Evolutionary conservation across 768 basidiomycete genomes (phyloP).

Genomic region (Hericium coralloides): DNA sequence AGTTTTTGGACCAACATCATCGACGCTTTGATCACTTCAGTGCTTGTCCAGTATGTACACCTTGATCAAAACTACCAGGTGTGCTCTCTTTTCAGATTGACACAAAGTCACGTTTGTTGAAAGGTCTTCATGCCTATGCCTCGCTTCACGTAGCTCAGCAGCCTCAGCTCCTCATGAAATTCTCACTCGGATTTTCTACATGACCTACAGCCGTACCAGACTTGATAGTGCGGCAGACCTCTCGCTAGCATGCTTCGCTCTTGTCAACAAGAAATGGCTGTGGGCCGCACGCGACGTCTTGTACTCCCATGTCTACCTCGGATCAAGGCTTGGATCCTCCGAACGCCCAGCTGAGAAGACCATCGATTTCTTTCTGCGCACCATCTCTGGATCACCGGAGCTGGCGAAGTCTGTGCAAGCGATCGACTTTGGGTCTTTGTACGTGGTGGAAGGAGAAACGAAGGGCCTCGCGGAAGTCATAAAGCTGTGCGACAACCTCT

Average conservation of each 20-base stretch:
- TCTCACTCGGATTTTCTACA: too few species aligned
- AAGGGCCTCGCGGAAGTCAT: background rate
- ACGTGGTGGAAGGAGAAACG: background rate
- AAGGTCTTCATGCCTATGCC: too few species aligned
- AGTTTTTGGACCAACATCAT: too few species aligned
- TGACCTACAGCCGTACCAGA: too few species aligned
- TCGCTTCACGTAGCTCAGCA: too few species aligned
- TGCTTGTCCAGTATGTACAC: too few species aligned
- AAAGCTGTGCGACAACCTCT: background rate
- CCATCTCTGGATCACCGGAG: background rate
- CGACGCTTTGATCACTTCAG: too few species aligned
- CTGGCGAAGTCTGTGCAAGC: background rate
- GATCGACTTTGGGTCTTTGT: background rate
- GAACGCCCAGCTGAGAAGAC: background rate
- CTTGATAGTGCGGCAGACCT: too few species aligned
- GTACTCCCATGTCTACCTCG: background rate
- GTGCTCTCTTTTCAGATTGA: too few species aligned
- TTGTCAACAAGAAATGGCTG: background rate
- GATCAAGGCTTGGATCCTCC: background rate
- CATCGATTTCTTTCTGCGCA: background rate
- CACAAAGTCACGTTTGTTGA: too few species aligned
- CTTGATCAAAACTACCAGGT: too few species aligned
- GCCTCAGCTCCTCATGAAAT: too few species aligned
- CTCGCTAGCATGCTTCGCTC: background rate
- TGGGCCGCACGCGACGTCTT: background rate